A percentile compares a stretch with the other conserved stretches of the same genome.
These are phyloP conservation scores for Orobanche coerulescens DNA, from an alignment of 257 asterid species.

Conservation along the genomic window DNA sequence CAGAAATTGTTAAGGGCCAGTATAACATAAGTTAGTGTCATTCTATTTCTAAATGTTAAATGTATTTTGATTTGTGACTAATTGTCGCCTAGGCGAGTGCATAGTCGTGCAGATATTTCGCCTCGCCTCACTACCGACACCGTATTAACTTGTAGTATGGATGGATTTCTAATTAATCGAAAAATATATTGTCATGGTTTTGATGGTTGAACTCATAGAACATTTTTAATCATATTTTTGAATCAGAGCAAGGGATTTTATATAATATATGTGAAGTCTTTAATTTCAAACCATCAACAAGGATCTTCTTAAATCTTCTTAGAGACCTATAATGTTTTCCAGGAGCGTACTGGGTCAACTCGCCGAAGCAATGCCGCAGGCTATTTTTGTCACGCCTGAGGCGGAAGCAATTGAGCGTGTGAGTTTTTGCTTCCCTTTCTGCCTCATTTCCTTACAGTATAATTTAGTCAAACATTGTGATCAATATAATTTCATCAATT, in stretches of 20 bases:
- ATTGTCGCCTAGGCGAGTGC: too few species aligned
- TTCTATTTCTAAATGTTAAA: too few species aligned
- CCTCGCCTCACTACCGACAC: too few species aligned
- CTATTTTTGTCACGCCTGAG: slow-evolving; percentile 79
- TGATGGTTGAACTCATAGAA: background rate
- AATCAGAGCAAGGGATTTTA: background rate
- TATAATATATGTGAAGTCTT: slow-evolving; percentile 1
- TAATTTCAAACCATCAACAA: background rate
- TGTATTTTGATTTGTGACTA: too few species aligned
- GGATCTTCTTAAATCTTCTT: background rate
- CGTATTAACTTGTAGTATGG: too few species aligned
- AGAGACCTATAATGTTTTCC: background rate
- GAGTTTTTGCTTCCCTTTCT: slow-evolving; percentile 21
- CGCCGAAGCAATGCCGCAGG: slow-evolving; percentile 77
- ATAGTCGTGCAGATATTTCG: too few species aligned
- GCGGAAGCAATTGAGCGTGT: slow-evolving; percentile 90
- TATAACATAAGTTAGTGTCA: too few species aligned
- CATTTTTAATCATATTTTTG: background rate
- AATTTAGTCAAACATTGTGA: background rate
- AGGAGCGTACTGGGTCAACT: slow-evolving; percentile 69
- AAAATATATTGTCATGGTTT: background rate
- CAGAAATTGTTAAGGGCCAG: too few species aligned
- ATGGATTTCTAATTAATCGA: background rate
- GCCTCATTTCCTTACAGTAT: background rate
- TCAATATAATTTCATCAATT: background rate